A percentile compares a stretch with the other conserved stretches of the same genome.
These are phyloP conservation scores for Fusarium subtropicale DNA, from an alignment of 2,329 filamentous ascomycete genomes.

Conservation along the genomic window DNA sequence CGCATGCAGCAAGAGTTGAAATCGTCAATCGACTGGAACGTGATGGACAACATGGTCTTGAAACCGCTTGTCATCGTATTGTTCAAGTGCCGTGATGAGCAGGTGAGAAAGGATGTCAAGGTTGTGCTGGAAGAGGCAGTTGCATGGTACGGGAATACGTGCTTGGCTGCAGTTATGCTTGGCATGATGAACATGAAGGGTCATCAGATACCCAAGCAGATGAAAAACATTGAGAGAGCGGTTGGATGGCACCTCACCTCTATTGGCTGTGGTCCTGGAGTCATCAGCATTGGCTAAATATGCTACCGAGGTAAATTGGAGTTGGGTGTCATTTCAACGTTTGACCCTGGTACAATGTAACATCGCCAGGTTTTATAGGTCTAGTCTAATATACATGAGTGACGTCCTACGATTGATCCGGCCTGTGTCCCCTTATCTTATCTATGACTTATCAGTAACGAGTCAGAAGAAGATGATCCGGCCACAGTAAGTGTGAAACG, in stretches of 20 bases:
- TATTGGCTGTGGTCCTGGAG: conserved; percentile 21
- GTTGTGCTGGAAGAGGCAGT: conserved; percentile 20
- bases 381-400: neutral
- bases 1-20: conserved; percentile 16
- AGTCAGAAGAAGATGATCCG: neutral
- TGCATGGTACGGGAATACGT: conserved; percentile 10
- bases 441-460: neutral
- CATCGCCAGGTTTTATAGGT: neutral
- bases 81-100: conserved; percentile 33
- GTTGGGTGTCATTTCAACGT: neutral
- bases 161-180: conserved; percentile 30
- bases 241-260: conserved; percentile 38
- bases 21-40: neutral
- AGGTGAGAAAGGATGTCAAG: conserved; percentile 22
- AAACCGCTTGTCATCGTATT: conserved; percentile 38
- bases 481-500: no score
- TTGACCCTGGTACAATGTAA: neutral
- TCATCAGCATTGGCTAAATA: conserved; percentile 3
- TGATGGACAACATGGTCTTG: conserved; percentile 38
- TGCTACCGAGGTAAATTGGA: neutral
- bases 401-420: neutral
- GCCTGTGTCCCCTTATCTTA: neutral
- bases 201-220: conserved; percentile 19
- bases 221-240: conserved; percentile 40
- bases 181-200: conserved; percentile 32